These are phyloP conservation scores for Penicillium sp. DNA, from an alignment of 2,329 filamentous ascomycete genomes.

Conservation along the genomic window DNA sequence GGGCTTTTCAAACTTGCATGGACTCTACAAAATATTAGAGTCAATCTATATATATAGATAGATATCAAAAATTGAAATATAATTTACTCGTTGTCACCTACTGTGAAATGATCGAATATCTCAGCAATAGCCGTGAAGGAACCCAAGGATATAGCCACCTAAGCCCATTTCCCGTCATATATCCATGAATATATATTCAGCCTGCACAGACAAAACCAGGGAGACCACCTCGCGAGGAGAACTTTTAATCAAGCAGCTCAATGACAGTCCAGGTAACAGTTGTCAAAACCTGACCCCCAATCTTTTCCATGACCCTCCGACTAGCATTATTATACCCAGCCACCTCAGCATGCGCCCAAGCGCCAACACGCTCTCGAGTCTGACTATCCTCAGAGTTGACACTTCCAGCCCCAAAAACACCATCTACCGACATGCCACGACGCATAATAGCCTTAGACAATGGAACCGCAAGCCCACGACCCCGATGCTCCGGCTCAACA, in stretches of 20 bases:
- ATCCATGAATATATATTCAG: not conserved
- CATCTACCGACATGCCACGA: conserved; percentile 21
- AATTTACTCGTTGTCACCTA: not conserved
- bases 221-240: not conserved
- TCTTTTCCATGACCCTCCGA: conserved; percentile 44
- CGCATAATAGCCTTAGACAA: conserved; percentile 35
- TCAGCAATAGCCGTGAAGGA: not conserved
- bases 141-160: not conserved
- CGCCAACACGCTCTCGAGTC: conserved; percentile 10
- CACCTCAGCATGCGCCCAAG: conserved; percentile 41
- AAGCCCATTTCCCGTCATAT: not conserved
- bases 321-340: conserved; percentile 34
- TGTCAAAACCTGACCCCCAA: conserved; percentile 37
- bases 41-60: no score
- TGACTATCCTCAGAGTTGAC: conserved; percentile 4
- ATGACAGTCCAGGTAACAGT: conserved; percentile 38
- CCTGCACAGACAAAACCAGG: not conserved
- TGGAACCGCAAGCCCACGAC: conserved; percentile 32
- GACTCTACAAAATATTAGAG: not conserved
- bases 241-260: conserved; percentile 24
- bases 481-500: conserved; percentile 42
- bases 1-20: not conserved
- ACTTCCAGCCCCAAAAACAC: conserved; percentile 17
- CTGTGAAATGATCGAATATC: not conserved
- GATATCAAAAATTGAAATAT: not conserved